These are phyloP conservation scores for Platanus orientalis DNA, from an alignment of 164 flowering plant genomes.

Conservation along the genomic window DNA sequence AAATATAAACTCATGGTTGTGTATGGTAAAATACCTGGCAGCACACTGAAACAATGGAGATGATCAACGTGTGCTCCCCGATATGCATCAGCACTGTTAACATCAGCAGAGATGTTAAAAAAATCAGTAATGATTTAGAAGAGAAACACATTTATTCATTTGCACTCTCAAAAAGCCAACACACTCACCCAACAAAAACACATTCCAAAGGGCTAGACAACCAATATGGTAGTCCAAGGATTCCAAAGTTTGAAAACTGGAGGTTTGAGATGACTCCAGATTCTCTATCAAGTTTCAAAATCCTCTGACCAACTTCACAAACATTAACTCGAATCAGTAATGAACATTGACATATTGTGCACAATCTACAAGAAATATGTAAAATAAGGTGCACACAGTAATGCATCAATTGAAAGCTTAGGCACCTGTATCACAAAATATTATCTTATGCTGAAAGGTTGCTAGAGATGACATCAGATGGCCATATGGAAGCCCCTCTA, in stretches of 20 bases:
- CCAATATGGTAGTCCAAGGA: slow-evolving; percentile 92
- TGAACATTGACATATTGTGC: slow-evolving; percentile 1
- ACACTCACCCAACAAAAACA: slow-evolving; percentile 48
- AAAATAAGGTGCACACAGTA: not conserved
- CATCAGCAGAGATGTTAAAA: slow-evolving; percentile 4
- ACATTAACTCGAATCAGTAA: slow-evolving; percentile 13
- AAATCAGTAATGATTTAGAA: not conserved
- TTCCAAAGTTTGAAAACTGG: slow-evolving; percentile 62
- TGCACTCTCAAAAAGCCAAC: not conserved
- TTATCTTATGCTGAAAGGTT: slow-evolving; percentile 30
- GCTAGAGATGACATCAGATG: slow-evolving; percentile 61
- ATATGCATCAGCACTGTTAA: slow-evolving; percentile 34
- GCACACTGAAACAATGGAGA: slow-evolving; percentile 46
- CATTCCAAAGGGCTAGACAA: slow-evolving; percentile 53
- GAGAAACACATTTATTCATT: not conserved
- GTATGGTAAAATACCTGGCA: slow-evolving; percentile 55
- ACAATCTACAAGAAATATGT: not conserved
- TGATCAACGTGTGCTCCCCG: slow-evolving; percentile 38
- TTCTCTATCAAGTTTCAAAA: slow-evolving; percentile 39
- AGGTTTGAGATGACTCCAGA: slow-evolving; percentile 43
- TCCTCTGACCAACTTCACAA: slow-evolving; percentile 60
- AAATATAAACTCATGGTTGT: not conserved
- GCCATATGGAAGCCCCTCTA: slow-evolving; percentile 32
- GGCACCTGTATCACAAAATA: slow-evolving; percentile 74
- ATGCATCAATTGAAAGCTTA: slow-evolving; percentile 5